Percentiles rank a stretch among this genome's conserved stretches.
These are phyloP conservation scores for Chloromonas sp. DNA, from an alignment of 163 green algal species.

Conservation along the genomic window DNA sequence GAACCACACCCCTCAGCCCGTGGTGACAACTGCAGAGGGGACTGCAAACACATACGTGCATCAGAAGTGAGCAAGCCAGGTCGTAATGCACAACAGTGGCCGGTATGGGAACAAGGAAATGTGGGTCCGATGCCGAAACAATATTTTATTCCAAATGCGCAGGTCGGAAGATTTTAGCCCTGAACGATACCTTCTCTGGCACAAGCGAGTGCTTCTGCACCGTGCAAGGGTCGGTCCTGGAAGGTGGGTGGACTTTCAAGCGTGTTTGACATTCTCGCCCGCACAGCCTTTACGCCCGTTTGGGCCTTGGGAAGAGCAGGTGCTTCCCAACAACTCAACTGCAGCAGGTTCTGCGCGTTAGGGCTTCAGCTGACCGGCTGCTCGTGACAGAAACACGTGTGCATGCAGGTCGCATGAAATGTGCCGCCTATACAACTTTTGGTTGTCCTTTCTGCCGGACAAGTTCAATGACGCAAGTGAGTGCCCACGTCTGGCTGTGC, in stretches of 20 bases:
- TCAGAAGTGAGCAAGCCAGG: background rate
- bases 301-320: background rate
- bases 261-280: too few relatives aligned
- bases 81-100: background rate
- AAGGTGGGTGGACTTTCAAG: background rate
- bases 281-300: too few relatives aligned
- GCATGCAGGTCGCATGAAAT: background rate
- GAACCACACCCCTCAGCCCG: background rate
- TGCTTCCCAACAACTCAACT: background rate
- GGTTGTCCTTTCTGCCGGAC: background rate
- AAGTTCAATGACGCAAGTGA: background rate
- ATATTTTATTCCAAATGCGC: too few relatives aligned
- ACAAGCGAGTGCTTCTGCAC: background rate
- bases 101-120: background rate
- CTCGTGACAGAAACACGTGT: background rate
- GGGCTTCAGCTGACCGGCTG: background rate
- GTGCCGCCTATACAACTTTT: background rate
- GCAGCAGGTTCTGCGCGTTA: background rate
- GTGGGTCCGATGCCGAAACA: too few relatives aligned
- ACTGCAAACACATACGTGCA: background rate
- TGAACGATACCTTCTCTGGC: background rate
- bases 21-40: background rate
- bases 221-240: background rate
- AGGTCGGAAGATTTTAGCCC: background rate
- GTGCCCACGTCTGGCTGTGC: too few relatives aligned